Percentiles rank a stretch among this genome's conserved stretches.
Conservation (phyloP, 495 filamentous ascomycete genomes). For the Tuber calosporum region DNA sequence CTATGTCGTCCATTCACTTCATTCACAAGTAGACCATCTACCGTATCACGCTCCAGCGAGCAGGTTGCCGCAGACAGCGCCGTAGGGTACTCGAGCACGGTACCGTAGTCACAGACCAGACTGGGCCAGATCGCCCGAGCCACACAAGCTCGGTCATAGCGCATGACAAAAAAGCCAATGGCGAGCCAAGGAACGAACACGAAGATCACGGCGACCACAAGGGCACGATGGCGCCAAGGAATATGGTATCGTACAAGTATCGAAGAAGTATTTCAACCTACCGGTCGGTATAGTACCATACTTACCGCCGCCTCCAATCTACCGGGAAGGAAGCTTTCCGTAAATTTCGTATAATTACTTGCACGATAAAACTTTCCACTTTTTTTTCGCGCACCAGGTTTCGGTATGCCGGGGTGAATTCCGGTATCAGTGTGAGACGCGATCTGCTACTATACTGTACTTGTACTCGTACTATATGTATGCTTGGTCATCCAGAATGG, state of each 20-base stretch:
- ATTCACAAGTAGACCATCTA: too few relatives aligned
- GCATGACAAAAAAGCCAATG: not conserved
- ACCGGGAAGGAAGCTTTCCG: not conserved
- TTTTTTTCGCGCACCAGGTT: not conserved
- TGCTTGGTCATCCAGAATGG: not conserved
- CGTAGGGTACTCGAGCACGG: too few relatives aligned
- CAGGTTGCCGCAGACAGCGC: not conserved
- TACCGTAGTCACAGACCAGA: not conserved
- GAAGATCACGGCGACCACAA: not conserved
- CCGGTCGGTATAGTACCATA: not conserved
- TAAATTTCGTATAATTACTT: not conserved
- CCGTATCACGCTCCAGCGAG: not conserved
- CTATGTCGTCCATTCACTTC: not conserved
- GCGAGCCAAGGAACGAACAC: not conserved
- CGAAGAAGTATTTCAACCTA: too few relatives aligned
- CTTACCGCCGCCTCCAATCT: too few relatives aligned
- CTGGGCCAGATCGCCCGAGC: not conserved
- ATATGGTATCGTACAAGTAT: too few relatives aligned
- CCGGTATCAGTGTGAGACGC: not conserved
- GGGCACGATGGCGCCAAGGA: not conserved
- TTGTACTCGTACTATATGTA: too few relatives aligned
- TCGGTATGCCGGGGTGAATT: not conserved
- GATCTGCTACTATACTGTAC: too few relatives aligned
- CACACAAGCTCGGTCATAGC: not conserved
- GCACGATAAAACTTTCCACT: too few relatives aligned